Conservation (phyloP, 768 basidiomycete genomes). For the Bullera alba region DNA sequence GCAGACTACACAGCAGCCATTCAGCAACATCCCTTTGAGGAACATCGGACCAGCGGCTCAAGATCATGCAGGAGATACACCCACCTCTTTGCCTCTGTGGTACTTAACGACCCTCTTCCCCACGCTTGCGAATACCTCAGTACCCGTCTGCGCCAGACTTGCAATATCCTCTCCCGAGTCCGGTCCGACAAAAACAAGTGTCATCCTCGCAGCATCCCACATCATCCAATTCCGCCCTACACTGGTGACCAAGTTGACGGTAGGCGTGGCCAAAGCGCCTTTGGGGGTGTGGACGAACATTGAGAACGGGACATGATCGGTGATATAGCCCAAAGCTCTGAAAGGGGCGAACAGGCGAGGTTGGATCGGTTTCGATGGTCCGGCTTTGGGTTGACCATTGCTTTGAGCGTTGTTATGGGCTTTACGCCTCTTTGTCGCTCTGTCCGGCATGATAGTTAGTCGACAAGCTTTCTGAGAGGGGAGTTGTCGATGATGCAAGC, state of each 20-base stretch:
- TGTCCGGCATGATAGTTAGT: too few species aligned
- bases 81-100: constrained; percentile 77
- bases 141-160: constrained; percentile 71
- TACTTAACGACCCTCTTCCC: constrained; percentile 68
- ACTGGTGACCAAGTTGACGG: constrained; percentile 76
- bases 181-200: constrained; percentile 86
- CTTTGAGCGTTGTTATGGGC: too few species aligned
- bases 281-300: constrained; percentile 78
- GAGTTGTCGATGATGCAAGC: too few species aligned
- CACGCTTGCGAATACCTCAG: constrained; percentile 74
- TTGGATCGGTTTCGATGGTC: background rate
- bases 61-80: constrained; percentile 4
- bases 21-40: constrained; percentile 1
- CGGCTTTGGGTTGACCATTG: background rate
- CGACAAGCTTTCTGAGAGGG: too few species aligned
- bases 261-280: constrained; percentile 74
- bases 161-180: constrained; percentile 67
- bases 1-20: too few species aligned
- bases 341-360: constrained; percentile 75
- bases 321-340: constrained; percentile 86
- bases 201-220: constrained; percentile 94
- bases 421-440: too few species aligned
- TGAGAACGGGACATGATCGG: constrained; percentile 81
- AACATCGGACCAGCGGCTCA: too few species aligned
- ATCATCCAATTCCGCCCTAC: constrained; percentile 85